Percentiles rank a stretch among this genome's conserved stretches.
phyloP scores from a whole-genome alignment of 352 stramenopile species.

The Phytophthora constricta region DNA sequence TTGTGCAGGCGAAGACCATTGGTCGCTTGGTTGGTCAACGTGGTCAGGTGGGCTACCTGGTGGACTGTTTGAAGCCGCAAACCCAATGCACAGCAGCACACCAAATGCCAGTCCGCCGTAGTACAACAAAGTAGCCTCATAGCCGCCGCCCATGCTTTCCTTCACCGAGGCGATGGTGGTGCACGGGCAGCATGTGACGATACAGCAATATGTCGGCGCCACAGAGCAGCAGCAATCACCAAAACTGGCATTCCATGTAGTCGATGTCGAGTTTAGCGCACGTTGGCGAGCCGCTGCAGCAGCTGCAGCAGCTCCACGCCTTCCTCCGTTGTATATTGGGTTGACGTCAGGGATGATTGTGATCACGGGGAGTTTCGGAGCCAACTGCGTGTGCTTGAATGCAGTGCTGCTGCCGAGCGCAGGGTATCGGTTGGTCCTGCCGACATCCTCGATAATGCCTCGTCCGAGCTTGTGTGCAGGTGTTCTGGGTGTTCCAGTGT shows the following conservation, averaged over 20 bases:
- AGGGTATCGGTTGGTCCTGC: not conserved
- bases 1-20: not conserved
- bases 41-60: not conserved
- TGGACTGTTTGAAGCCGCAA: slow-evolving; percentile 25
- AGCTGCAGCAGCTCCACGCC: slow-evolving; percentile 7
- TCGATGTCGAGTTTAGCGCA: slow-evolving; percentile 7
- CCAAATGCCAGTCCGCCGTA: slow-evolving; percentile 50
- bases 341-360: slow-evolving; percentile 30
- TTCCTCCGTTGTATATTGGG: not conserved
- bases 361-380: slow-evolving; percentile 24
- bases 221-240: slow-evolving; percentile 39
- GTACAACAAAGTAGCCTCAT: slow-evolving; percentile 51
- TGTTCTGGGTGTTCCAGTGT: slow-evolving; percentile 23
- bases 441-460: not conserved
- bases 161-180: slow-evolving; percentile 49
- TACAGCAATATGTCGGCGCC: slow-evolving; percentile 45
- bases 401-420: too few species aligned
- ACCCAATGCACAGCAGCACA: slow-evolving; percentile 40
- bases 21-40: not conserved
- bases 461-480: slow-evolving; percentile 11
- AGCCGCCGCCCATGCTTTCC: slow-evolving; percentile 41
- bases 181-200: slow-evolving; percentile 49
- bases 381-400: not conserved
- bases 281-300: slow-evolving; percentile 8
- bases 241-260: slow-evolving; percentile 36